Evolutionary conservation across 345 rosid genomes (phyloP), one percentile per base, ranked within the genome.

Genomic region (Pugionium dolabratum): DNA sequence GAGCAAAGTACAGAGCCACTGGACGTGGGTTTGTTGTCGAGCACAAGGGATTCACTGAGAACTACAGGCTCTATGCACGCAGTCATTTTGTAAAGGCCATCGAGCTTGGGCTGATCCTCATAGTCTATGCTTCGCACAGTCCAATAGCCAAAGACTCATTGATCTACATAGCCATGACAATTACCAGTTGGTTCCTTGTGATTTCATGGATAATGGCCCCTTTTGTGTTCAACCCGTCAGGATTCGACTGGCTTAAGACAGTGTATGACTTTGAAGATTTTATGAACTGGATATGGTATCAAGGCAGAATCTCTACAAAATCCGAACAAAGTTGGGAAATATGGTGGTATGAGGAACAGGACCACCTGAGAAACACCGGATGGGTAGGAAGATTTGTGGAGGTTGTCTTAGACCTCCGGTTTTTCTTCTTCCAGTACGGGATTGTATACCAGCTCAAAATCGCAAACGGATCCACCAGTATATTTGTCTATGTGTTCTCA

Each of bases 281-380:
- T 64, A 75, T 83, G 66, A 81, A 74, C 67, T 90, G 97, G 97
- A 76, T 88, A 56, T 86, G 95, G 95, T 74, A 55, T 64, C 76
- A 59, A 31, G 89, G 78, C 54, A 88, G 90, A 64, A 70, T 85
- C 64, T 75, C 86, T 35, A 32, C 86, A 27, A 82, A 72, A 64
- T 85, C 95, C 0, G 92, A 86, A 32, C 79, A 84, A 64, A 90
- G 93, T 76, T 90, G 97, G 97, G 97, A 90, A 77, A 78, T 79
- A 54, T 90, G 97, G 97, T 90, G 95, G 95, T 82, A 86, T 0
- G 97, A 88, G 73, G 97, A 90, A 63, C 97, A 90, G 35, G 82
- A 81, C 70, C 95, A 90, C 76, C 78, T 90, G 71, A 83, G 87
- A 67, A 83, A 82, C 26, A 86, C 97, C 0, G 95, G 92, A 26